Evolutionary conservation across 805 yeast species (phyloP).

Genomic region (Ogataea populi-albae): DNA sequence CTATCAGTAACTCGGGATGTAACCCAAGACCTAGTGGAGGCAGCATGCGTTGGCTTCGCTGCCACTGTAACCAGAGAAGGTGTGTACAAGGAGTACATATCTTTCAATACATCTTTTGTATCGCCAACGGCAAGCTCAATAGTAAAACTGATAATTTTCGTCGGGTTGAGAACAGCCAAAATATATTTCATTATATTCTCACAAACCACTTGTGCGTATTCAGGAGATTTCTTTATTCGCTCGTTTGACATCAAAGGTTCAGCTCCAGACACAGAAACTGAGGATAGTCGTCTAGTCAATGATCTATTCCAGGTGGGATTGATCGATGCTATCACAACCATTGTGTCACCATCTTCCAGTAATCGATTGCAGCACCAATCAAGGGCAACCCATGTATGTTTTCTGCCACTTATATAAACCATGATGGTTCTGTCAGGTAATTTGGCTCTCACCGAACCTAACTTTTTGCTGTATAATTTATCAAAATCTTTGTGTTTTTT

Average conservation of each 20-base stretch:
- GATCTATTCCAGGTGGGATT: slow-evolving; percentile 27
- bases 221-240: slow-evolving; percentile 43
- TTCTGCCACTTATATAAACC: slow-evolving; percentile 66
- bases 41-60: slow-evolving; percentile 48
- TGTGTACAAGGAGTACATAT: slow-evolving; percentile 57
- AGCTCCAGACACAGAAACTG: slow-evolving; percentile 8
- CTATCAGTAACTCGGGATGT: slow-evolving; percentile 63
- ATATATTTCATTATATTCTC: slow-evolving; percentile 53
- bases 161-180: slow-evolving; percentile 44
- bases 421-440: slow-evolving; percentile 54
- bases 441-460: slow-evolving; percentile 31
- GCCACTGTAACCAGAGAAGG: slow-evolving; percentile 59
- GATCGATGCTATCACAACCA: slow-evolving; percentile 59
- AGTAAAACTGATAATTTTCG: slow-evolving; percentile 46
- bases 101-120: slow-evolving; percentile 54
- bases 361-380: slow-evolving; percentile 63
- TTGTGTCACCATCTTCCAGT: slow-evolving; percentile 62
- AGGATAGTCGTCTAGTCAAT: slow-evolving; percentile 21
- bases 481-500: slow-evolving; percentile 48
- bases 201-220: slow-evolving; percentile 43
- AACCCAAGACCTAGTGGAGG: slow-evolving; percentile 56
- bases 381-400: slow-evolving; percentile 79
- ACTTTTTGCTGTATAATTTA: slow-evolving; percentile 39
- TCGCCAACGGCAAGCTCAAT: slow-evolving; percentile 61
- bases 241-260: slow-evolving; percentile 27